Conservation (phyloP, 768 basidiomycete species). For the Rhizopogon vinicolor region DNA sequence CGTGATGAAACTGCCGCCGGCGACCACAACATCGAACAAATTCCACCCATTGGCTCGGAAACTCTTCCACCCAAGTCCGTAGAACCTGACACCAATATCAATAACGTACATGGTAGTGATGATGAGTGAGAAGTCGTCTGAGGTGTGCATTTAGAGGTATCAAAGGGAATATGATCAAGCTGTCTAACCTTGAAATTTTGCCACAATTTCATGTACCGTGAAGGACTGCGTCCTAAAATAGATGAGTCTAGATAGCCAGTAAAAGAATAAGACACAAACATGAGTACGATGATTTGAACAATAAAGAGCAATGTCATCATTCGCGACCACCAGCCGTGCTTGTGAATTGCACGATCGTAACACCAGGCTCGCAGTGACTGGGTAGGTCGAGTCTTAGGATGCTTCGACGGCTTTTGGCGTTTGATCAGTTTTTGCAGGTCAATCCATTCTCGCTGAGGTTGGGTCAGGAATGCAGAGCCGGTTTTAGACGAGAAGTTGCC, state of each 20-base stretch:
- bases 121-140: conserved; percentile 74
- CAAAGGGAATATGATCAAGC: neutral
- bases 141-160: conserved; percentile 4
- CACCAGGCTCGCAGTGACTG: conserved; percentile 73
- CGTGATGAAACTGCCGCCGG: conserved; percentile 78
- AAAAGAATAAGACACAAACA: conserved; percentile 44
- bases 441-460: conserved; percentile 90
- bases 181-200: conserved; percentile 53
- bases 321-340: conserved; percentile 91
- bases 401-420: conserved; percentile 80
- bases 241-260: neutral
- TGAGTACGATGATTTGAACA: conserved; percentile 76
- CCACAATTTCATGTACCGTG: conserved; percentile 41
- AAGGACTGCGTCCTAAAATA: conserved; percentile 74
- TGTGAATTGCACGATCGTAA: conserved; percentile 83
- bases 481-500: conserved; percentile 87
- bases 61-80: conserved; percentile 79
- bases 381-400: conserved; percentile 61
- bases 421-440: conserved; percentile 86
- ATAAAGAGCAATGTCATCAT: conserved; percentile 76
- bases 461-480: conserved; percentile 80
- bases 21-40: conserved; percentile 79
- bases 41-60: conserved; percentile 95
- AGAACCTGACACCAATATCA: conserved; percentile 75
- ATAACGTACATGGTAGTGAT: conserved; percentile 69